Evolutionary conservation across 2,329 filamentous ascomycete species (phyloP), one percentile per base, ranked within the genome.

Genomic region (Emmonsiellopsis sp.): DNA sequence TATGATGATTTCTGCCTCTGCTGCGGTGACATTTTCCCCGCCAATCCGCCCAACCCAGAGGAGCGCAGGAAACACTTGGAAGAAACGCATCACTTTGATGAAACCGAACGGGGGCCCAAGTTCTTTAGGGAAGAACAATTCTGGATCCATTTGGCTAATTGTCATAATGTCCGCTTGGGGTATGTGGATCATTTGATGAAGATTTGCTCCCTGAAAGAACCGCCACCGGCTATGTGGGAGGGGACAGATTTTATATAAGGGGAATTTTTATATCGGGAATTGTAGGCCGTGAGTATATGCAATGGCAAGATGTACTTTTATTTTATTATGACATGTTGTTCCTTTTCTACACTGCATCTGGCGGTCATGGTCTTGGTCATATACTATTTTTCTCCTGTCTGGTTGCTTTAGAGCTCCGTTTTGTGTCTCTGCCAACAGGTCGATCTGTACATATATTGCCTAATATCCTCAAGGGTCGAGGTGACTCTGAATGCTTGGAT

Each of bases 121-220:
- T 55, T 54, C 41, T 55, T 47, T 20, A 48, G 45, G 3, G 51
- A 55, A 42, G 55, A 53, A 38, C 53, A 53, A 16, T 57, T 57
- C 41, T 51, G 40, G 37, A 31, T 55, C 11, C 54, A 56, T 52
- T 32, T 56, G 31, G 54, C 54, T 7, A 56, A 56, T 41, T 47
- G 54, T 31, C 54, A 56, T 46, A 49, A 54, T 32, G 51, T 56
- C 26, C 42, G 43, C 6, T 32, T 56, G 6, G 54, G 50, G 40
- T 53, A 54, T 44, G 37, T 56, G 38, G 47, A 46, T 47, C 47
- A 53, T 37, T 54, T 56, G 46, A 51, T 48, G 20, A 47, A 44
- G 31, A 44, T 51, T 43, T 54, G 54, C 42, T 41, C 41, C 32
- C 48, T 46, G 50, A 53, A 50, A 51, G 50, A 42, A 26, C 40